Evolutionary conservation across 2,329 filamentous ascomycete species (phyloP).

Genomic region (Fusarium guadeloupense): DNA sequence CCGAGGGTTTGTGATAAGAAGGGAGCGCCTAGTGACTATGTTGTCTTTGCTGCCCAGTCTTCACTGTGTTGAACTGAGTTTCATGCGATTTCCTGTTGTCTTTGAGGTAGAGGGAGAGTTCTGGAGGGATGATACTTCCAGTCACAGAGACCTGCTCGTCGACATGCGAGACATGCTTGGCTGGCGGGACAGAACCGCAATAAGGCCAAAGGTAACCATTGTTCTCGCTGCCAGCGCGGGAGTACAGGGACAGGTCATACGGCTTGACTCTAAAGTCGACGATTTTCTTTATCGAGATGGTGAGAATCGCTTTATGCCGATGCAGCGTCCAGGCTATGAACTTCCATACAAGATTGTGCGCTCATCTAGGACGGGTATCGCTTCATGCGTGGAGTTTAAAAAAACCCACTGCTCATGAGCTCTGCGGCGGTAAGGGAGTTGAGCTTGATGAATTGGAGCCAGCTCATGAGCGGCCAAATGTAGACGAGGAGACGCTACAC

Average conservation of each 20-base stretch:
- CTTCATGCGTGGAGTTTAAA: too few relatives aligned
- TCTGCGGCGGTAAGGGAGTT: not conserved
- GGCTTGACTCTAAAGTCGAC: not conserved
- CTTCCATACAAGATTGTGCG: not conserved
- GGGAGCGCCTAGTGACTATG: constrained; percentile 42
- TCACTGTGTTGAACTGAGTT: constrained; percentile 46
- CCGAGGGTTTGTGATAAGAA: constrained; percentile 37
- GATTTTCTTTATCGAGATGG: not conserved
- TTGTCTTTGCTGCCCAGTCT: constrained; percentile 43
- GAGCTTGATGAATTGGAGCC: not conserved
- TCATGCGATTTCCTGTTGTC: constrained; percentile 24
- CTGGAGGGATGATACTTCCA: not conserved
- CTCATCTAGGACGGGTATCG: too few relatives aligned
- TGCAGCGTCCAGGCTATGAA: not conserved
- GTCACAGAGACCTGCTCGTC: not conserved
- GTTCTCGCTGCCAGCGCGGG: fast-evolving
- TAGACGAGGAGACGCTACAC: not conserved
- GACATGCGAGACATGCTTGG: not conserved
- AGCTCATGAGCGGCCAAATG: not conserved
- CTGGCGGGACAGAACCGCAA: not conserved
- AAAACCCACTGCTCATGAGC: not conserved
- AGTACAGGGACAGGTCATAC: not conserved
- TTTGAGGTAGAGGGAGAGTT: not conserved
- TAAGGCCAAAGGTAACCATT: not conserved
- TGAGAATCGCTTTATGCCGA: not conserved